Evolutionary conservation across 2,329 filamentous ascomycete genomes (phyloP), one percentile per base, ranked within the genome.

Genomic region (Seiridium unicorne): DNA sequence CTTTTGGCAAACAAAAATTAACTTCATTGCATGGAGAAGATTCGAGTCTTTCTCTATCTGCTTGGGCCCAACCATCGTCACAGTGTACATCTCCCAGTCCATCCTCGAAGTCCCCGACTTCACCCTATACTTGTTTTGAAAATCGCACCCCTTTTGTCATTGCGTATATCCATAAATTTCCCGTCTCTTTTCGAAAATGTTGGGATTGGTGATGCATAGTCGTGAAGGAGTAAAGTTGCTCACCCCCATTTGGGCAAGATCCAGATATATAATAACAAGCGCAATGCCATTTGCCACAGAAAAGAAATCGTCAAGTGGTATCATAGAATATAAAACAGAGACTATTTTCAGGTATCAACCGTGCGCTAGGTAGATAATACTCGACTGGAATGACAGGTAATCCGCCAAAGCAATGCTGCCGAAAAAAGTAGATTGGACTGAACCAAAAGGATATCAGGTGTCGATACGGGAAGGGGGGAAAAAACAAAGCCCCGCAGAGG

Each of bases 401-500:
- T 35, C 51, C 10, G 18, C 32, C n/a, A n/a, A 11, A n/a, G 5
- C 13, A 59, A 53, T 46, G 48, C 7, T 13, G 31, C 18, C 47
- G 38, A 59, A 13, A n/a, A 44, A 18, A 38, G 18, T 42, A 42
- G 7, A 42, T 42, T 18, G 57, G 35, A 51, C 2, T n/a, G 31
- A 35, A 26, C 36, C 32, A 31, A 54, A 44, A 31, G 34, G n/a
- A 59, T 54, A 47, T 58, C 51, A 31, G 11, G 13, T 55, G 36
- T 11, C 42, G 49, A 10, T 36, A 53, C 18, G 11, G 49, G 11
- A 36, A 31, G 32, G 38, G 11, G 38, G 38, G 38, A 42, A 42
- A 66, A 58, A 62, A 67, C 57, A 61, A 66, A 63, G 55, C 63
- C 58, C 61, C 64, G 53, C 66, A 57, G 59, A 64, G 63, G 64